These are phyloP conservation scores for Sporothrix dimorphospora DNA, from an alignment of 2,329 filamentous ascomycete genomes.

Conservation along the genomic window DNA sequence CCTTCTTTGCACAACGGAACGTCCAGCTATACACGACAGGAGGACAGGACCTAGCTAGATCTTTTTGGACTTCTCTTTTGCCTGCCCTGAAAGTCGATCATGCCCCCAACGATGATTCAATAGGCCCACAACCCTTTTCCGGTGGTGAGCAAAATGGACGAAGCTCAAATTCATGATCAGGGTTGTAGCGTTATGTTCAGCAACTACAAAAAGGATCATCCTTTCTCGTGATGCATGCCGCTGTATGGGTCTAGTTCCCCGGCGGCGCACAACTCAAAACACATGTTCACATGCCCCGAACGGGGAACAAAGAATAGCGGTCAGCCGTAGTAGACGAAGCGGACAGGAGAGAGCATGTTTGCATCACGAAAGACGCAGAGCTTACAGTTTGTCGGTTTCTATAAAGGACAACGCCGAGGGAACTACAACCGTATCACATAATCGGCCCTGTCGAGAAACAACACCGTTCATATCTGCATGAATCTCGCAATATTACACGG, in stretches of 20 bases:
- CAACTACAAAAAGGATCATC: not conserved
- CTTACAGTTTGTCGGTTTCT: not conserved
- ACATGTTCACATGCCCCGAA: not conserved
- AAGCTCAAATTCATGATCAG: conserved; percentile 7
- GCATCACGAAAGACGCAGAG: not conserved
- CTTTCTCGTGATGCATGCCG: not conserved
- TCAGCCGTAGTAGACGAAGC: not conserved
- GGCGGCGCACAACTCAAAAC: not conserved
- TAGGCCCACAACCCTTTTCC: not conserved
- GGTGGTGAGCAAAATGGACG: not conserved
- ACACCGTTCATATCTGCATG: not conserved
- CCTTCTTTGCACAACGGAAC: not conserved
- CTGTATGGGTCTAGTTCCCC: not conserved
- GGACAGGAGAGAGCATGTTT: not conserved
- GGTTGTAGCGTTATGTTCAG: not conserved
- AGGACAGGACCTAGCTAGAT: not conserved
- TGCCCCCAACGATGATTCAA: not conserved
- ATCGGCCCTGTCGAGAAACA: not conserved
- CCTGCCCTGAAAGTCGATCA: not conserved
- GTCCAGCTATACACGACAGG: not conserved
- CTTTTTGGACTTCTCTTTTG: not conserved
- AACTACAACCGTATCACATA: conserved; percentile 14
- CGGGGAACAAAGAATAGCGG: not conserved
- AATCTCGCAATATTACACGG: not conserved
- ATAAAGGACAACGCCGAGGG: not conserved